Conservation (phyloP, 805 yeast species). For the Ogataea henricii region DNA sequence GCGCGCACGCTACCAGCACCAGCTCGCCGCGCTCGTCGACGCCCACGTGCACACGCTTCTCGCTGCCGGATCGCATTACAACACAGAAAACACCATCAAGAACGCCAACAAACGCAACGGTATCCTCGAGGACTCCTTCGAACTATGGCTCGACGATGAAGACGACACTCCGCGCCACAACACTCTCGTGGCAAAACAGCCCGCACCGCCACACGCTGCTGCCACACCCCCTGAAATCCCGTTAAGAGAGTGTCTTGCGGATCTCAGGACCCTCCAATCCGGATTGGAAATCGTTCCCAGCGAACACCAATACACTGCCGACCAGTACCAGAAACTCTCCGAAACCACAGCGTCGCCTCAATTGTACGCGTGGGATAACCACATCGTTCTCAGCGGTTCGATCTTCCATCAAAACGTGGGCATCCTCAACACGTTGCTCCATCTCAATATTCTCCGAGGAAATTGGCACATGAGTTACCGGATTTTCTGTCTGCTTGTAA, state of each 20-base stretch:
- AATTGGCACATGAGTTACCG: slow-evolving; percentile 61
- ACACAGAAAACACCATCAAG: slow-evolving; percentile 12
- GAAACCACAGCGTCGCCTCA: slow-evolving; percentile 5
- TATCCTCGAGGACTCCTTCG: slow-evolving; percentile 21
- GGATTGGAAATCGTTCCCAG: slow-evolving; percentile 20
- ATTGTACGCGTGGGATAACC: slow-evolving; percentile 1
- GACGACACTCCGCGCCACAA: slow-evolving; percentile 1
- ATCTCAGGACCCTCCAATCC: slow-evolving; percentile 7
- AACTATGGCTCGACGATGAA: slow-evolving; percentile 22
- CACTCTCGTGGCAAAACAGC: not conserved
- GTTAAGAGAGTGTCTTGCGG: slow-evolving; percentile 9
- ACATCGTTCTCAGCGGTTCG: slow-evolving; percentile 16
- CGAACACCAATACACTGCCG: slow-evolving; percentile 10
- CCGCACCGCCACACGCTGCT: not conserved
- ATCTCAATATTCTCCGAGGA: slow-evolving; percentile 45
- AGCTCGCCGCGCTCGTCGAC: slow-evolving; percentile 7
- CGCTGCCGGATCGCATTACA: slow-evolving; percentile 7
- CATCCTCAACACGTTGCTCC: slow-evolving; percentile 48
- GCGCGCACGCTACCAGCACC: slow-evolving; percentile 4
- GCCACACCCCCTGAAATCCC: not conserved
- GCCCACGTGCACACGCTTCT: slow-evolving; percentile 10
- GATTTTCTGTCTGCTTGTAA: slow-evolving; percentile 49
- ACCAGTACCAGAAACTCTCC: slow-evolving; percentile 18
- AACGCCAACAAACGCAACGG: slow-evolving; percentile 20
- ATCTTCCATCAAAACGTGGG: slow-evolving; percentile 14